Base-by-base conservation (phyloP, 345 rosid genomes). In the Lagerstroemia speciosa region DNA sequence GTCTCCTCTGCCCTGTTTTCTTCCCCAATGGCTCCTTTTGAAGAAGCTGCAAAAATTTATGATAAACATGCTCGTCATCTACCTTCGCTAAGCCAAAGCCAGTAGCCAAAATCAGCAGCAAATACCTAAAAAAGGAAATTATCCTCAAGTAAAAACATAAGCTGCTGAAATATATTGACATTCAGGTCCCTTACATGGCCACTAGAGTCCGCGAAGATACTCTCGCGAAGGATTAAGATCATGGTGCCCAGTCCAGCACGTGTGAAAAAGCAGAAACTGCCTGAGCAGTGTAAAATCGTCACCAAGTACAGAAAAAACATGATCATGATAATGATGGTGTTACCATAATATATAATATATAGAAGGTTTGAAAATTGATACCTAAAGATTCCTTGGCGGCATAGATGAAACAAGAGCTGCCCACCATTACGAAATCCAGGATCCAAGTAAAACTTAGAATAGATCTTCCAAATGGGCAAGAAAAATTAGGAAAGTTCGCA, bases 221-320 rank as follows among this genome's bases (percentile, higher is more conserved):
- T 88, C 83, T 88, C 93, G 34, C n/a, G n/a, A n/a, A n/a, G 89
- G 93, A 78, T 88, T 88, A 68, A 88, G 89, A 81, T 85, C 93
- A 38, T 89, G 87, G 72, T 88, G 93, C 75, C 78, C 88, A 33
- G 84, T 82, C 68, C 90, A 87, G 0, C 77, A 73, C 41, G 76
- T 77, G 87, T 88, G 89, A 81, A 79, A 88, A 90, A 76, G 93
- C 90, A 74, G 80, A 82, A 15, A 85, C 89, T 61, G 84, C 84
- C 90, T 85, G 89, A 70, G 90, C 90, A 62, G 89, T 78, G 75
- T 85, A 88, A 74, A 84, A 64, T 88, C 90, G 87, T 88, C 90
- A 70, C 90, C 85, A 34, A 30, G 27, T 14, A 58, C 3, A 27
- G 33, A 58, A 69, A 53, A 26, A 77, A 71, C 71, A n/a, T n/a